Evolutionary conservation across 768 basidiomycete species (phyloP), one percentile per base, ranked within the genome.

Genomic region (Cystofilobasidium bisporidii): DNA sequence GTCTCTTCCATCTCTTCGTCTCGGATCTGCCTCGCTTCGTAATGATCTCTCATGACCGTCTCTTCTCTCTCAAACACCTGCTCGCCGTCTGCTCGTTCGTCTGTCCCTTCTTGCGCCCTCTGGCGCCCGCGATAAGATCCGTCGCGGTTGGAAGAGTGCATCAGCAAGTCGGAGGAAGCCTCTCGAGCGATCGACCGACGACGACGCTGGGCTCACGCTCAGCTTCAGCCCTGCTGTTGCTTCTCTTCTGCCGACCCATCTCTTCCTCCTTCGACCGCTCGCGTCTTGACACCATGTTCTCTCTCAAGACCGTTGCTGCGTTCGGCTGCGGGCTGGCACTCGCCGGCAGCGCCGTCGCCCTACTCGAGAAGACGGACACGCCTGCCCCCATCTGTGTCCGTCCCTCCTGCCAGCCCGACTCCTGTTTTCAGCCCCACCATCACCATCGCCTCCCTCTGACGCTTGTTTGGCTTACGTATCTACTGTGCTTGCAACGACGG

Each of bases 361-460:
- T 66, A n/a, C 50, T 66, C n/a, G 58, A 66, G 47, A 43, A 59
- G 33, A 48, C 65, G 15, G 47, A 66, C 33, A 11, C 28, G 20
- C 58, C 58, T 8, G 1, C 45, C 3, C 45, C 65, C 15, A 53
- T 66, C 59, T 30, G 40, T 47, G 65, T 66, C 33, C 41, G 64
- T 57, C 41, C 33, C 1, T 22, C 50, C 2, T 4, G 22, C 40
- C 28, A 28, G 28, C 43, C 17, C 50, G n/a, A n/a, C n/a, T n/a
- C n/a, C n/a, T n/a, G 24, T 24, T 48, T 32, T 45, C 58, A 38
- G 48, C 26, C 30, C 41, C 22, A 53, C 33, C 30, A 33, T 18
- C 26, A 28, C n/a, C n/a, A n/a, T n/a, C n/a, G n/a, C n/a, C n/a
- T n/a, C n/a, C n/a, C n/a, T n/a, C n/a, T n/a, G n/a, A n/a, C n/a